Evolutionary conservation across 176 grass and related monocot species (phyloP).

Genomic region (Bothriochloa decipiens): DNA sequence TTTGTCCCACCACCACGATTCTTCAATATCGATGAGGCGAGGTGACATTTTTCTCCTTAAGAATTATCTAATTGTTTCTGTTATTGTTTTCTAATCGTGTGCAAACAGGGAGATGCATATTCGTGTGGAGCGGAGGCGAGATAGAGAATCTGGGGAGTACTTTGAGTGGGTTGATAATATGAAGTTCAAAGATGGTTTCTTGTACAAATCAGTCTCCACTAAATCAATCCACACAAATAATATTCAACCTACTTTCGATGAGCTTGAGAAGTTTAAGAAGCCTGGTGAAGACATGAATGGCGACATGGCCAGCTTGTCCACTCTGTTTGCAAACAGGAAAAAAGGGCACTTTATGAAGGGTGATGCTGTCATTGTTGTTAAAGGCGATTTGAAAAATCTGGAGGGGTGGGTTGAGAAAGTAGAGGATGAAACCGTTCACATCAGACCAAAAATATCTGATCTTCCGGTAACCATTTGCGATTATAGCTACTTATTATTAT

Average conservation of each 20-base stretch:
- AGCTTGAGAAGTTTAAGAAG: slow-evolving; percentile 95
- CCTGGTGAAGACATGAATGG: slow-evolving; percentile 89
- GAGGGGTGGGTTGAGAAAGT: slow-evolving; percentile 99
- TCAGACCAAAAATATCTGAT: slow-evolving; percentile 75
- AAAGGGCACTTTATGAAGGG: slow-evolving; percentile 99
- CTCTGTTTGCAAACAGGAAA: slow-evolving; percentile 97
- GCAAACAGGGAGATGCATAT: slow-evolving; percentile 80
- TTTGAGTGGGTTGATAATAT: slow-evolving; percentile 88
- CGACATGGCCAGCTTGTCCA: slow-evolving; percentile 80
- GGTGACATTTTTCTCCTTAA: slow-evolving; percentile 52
- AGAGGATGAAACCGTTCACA: slow-evolving; percentile 89
- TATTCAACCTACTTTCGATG: slow-evolving; percentile 87
- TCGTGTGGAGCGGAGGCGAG: slow-evolving; percentile 72
- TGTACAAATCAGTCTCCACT: slow-evolving; percentile 87
- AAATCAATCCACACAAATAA: slow-evolving; percentile 78
- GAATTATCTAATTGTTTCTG: slow-evolving; percentile 26
- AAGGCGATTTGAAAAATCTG: slow-evolving; percentile 88
- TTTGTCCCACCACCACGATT: slow-evolving; percentile 96
- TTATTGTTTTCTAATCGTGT: slow-evolving; percentile 46
- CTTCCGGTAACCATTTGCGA: slow-evolving; percentile 69
- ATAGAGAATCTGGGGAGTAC: slow-evolving; percentile 79
- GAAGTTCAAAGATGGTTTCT: slow-evolving; percentile 97
- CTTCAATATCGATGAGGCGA: slow-evolving; percentile 97
- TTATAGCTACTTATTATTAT: slow-evolving; percentile 29
- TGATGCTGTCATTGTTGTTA: slow-evolving; percentile 87